Evolutionary conservation across 495 filamentous ascomycete species (phyloP), one percentile per base, ranked within the genome.

Genomic region (Cladorrhinum samala): DNA sequence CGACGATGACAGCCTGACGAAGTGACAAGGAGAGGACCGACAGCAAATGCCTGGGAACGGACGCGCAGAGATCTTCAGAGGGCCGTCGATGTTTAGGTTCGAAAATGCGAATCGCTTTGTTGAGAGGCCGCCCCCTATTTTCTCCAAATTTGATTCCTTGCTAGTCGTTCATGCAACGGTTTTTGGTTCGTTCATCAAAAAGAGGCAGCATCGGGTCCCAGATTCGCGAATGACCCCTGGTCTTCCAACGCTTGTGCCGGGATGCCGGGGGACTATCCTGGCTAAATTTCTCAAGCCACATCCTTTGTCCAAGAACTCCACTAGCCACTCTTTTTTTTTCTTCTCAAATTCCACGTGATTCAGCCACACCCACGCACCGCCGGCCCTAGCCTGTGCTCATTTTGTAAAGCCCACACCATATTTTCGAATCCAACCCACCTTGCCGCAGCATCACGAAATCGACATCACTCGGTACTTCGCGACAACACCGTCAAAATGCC

Each of bases 401-500:
- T 67, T 67, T 68, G 62, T 45, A 53, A 57, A 63, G 60, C 66
- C 64, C 67, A 66, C 58, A 65, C 53, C 69, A 73, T 70, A 73
- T 65, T 65, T 65, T 71, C 59, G 42, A 53, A 67, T 67, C 67
- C 61, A 52, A 52, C 61, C 61, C 61, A 61, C 53, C 57, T 55
- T 58, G 61, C 65, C 58, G 57, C 62, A 65, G 11, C 55, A 68
- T 64, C 63, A 61, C 58, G 48, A 57, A 55, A 71, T 66, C 55
- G 62, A 67, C 50, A 66, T 59, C 63, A 64, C 68, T 73, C 62
- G 57, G 70, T 60, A 66, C 60, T 61, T 62, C 59, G 67, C n/a
- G 70, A 62, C 65, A 64, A 82, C 64, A 71, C 73, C 75, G 79
- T 83, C 83, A 88, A 85, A 80, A 89, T 89, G 86, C 86, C 86